phyloP scores from a whole-genome alignment of 441 rosid species.

The Dalechampia spathulata region DNA sequence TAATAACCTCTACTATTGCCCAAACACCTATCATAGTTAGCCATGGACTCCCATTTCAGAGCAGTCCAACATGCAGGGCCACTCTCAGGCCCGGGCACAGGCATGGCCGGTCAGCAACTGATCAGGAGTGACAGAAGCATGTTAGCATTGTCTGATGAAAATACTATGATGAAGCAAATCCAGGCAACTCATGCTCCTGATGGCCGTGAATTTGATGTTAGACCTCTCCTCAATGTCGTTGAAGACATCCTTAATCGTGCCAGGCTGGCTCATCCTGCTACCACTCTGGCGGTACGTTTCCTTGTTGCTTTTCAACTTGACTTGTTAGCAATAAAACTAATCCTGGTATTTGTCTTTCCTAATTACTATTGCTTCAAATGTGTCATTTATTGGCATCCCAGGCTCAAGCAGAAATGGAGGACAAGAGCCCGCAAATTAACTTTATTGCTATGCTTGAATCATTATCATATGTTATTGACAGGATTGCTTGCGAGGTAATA shows the following conservation, averaged over 20 bases:
- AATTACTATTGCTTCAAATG: not conserved
- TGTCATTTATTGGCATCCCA: conserved; percentile 16
- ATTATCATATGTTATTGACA: conserved; percentile 48
- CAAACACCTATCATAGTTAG: too few species aligned
- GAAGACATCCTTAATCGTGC: conserved; percentile 38
- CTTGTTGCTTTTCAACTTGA: not conserved
- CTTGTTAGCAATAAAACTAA: too few species aligned
- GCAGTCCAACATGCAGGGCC: too few species aligned
- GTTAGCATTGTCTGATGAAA: conserved; percentile 44
- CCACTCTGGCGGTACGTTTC: conserved; percentile 23
- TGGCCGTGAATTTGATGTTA: conserved; percentile 32
- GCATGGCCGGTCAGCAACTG: conserved; percentile 24
- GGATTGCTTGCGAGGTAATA: conserved; percentile 70
- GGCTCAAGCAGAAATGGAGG: conserved; percentile 35
- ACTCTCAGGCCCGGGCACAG: too few species aligned
- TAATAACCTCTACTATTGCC: too few species aligned
- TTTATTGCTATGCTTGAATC: conserved; percentile 36
- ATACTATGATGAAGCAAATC: conserved; percentile 41
- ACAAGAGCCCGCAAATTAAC: conserved; percentile 16
- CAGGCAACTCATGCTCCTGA: conserved; percentile 45
- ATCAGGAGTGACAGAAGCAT: conserved; percentile 27
- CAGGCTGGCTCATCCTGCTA: conserved; percentile 15
- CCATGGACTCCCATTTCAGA: too few species aligned
- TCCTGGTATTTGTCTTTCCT: too few species aligned
- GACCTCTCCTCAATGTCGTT: conserved; percentile 34